A percentile compares a stretch with the other conserved stretches of the same genome.
Conservation (phyloP, 441 rosid genomes). For the Adansonia madagascariensis region DNA sequence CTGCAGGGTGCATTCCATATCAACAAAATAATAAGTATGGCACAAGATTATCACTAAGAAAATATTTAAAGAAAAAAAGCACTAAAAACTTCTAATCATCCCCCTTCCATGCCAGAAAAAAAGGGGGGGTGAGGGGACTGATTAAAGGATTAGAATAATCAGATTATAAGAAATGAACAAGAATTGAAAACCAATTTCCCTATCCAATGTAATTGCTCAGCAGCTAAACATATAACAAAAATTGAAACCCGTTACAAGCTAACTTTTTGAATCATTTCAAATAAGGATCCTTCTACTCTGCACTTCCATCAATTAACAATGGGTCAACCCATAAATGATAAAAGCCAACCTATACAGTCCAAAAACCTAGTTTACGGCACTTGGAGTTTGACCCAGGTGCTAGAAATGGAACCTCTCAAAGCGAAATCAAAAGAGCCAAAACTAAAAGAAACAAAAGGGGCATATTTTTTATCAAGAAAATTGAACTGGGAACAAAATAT, state of each 20-base stretch:
- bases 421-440: constrained; percentile 12
- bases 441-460: not conserved
- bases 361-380: not conserved
- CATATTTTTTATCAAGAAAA: not conserved
- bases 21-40: not conserved
- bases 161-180: not conserved
- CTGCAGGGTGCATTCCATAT: constrained; percentile 41
- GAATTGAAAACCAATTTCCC: not conserved
- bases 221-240: not conserved
- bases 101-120: not conserved
- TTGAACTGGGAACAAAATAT: not conserved
- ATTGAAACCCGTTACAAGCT: not conserved
- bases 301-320: constrained; percentile 10
- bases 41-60: constrained; percentile 4
- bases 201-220: not conserved
- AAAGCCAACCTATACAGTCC: not conserved
- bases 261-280: not conserved
- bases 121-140: not conserved
- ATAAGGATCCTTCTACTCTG: not conserved
- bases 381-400: constrained; percentile 4
- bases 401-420: constrained; percentile 1
- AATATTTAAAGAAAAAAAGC: not conserved
- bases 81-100: not conserved
- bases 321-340: not conserved
- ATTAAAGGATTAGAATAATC: not conserved